Evolutionary conservation across 1,284 basidiomycete genomes (phyloP), one percentile per base, ranked within the genome.

Genomic region (Tausonia pullulans): DNA sequence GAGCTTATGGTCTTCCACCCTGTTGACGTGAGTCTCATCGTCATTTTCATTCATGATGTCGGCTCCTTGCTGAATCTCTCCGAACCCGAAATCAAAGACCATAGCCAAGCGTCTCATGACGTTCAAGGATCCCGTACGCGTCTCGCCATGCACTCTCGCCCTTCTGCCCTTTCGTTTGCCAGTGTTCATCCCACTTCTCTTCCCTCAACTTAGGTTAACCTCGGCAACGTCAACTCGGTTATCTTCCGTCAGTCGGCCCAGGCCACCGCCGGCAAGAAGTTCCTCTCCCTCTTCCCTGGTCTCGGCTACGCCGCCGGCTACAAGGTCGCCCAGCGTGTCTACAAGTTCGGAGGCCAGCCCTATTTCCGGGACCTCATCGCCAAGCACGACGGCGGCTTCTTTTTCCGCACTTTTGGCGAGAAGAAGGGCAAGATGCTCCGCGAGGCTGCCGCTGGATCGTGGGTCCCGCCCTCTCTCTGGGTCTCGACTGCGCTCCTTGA

Each of bases 331-430:
- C 92, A 96, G 78, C 84, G 91, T 60, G 84, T 95, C 72, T 96
- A 96, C 85, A 98, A 98, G 79, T 98, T 98, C 72, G 95, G 96
- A 67, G 96, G 95, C 1, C 95, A 98, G 78, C 95, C 96, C 39
- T 98, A 87, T 83, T 96, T 97, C 78, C 90, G 94, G 77, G 93
- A 98, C 78, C 76, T 94, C 74, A 86, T 98, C 74, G 83, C 83
- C 70, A 83, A 81, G 71, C 79, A 88, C 75, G 86, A 85, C 79
- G 88, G 88, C 74, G 78, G 81, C 45, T 76, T 80, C 67, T 98
- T 97, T 78, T 87, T 85, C 62, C 84, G 82, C 71, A 77, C 83
- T 0, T 96, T 98, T 75, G 95, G 95, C n/a, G 91, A 96, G 78
- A 85, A 93, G 69, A 90, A 88, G 74, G 95, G 95, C 54, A 97